Conservation (phyloP, 495 filamentous ascomycete species). For the Wilcoxina mikolae region DNA sequence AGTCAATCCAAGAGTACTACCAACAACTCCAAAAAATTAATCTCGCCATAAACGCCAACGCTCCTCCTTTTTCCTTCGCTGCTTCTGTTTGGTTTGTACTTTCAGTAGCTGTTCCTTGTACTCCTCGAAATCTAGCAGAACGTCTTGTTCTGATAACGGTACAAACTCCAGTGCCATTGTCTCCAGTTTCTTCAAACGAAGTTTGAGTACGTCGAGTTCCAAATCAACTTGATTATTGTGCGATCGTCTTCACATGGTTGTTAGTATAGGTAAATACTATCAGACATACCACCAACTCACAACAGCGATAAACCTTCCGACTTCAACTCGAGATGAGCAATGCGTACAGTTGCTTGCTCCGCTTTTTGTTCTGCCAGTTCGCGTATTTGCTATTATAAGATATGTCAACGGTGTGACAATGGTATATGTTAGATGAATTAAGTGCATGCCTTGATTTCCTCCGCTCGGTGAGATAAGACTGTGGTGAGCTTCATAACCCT, state of each 20-base stretch:
- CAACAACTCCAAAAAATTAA: too few species aligned
- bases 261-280: too few species aligned
- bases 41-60: background rate
- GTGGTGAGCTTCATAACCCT: background rate
- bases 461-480: background rate
- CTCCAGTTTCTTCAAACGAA: constrained; percentile 1
- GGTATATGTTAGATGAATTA: background rate
- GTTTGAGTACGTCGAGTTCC: constrained; percentile 4
- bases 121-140: constrained; percentile 1
- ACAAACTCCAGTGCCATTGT: constrained; percentile 4
- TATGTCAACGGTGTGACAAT: background rate
- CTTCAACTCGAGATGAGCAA: background rate
- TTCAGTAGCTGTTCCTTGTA: constrained; percentile 1
- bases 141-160: background rate
- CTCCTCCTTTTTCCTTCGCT: constrained; percentile 4
- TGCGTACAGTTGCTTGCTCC: background rate
- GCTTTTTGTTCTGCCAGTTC: background rate
- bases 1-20: too few species aligned
- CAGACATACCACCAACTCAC: background rate
- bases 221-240: background rate
- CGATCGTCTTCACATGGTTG: background rate
- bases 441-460: background rate
- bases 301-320: background rate
- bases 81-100: background rate
- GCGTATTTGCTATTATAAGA: background rate